Evolutionary conservation across 2,329 filamentous ascomycete species (phyloP).

Genomic region (Paramyrothecium roridum): DNA sequence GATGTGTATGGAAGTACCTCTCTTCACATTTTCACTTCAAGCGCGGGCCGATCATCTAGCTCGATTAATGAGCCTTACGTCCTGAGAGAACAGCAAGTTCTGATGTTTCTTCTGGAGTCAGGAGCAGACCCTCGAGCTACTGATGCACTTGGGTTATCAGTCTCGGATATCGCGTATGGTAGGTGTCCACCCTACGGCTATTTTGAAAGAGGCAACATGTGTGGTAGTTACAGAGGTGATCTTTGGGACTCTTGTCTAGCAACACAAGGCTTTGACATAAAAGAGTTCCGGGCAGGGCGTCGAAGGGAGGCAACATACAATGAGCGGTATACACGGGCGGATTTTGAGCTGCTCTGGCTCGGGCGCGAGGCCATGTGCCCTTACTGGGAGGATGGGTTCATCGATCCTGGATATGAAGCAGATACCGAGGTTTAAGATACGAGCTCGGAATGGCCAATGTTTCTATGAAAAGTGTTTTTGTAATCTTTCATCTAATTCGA

Average conservation of each 20-base stretch:
- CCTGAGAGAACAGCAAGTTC: not conserved
- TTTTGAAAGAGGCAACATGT: not conserved
- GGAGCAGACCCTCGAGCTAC: not conserved
- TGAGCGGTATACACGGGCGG: not conserved
- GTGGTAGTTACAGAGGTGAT: not conserved
- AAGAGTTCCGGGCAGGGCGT: not conserved
- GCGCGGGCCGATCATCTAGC: not conserved
- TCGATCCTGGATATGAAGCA: no score
- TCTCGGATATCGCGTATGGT: not conserved
- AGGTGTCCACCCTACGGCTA: no score
- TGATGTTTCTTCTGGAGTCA: not conserved
- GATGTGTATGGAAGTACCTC: not conserved
- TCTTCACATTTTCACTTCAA: not conserved
- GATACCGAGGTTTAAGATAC: no score
- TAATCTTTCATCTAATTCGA: no score
- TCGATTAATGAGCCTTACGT: not conserved
- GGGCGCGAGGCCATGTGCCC: no score
- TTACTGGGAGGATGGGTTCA: no score
- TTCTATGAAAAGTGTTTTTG: no score
- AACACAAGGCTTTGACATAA: not conserved
- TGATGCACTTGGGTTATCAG: not conserved
- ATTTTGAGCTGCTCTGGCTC: slow-evolving; percentile 2
- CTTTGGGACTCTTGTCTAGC: slow-evolving; percentile 1
- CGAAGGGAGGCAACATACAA: not conserved
- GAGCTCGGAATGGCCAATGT: no score